Percentiles rank a stretch among this genome's conserved stretches.
Evolutionary conservation across 2,329 filamentous ascomycete species (phyloP).

Genomic region (Pyrenophora teres): DNA sequence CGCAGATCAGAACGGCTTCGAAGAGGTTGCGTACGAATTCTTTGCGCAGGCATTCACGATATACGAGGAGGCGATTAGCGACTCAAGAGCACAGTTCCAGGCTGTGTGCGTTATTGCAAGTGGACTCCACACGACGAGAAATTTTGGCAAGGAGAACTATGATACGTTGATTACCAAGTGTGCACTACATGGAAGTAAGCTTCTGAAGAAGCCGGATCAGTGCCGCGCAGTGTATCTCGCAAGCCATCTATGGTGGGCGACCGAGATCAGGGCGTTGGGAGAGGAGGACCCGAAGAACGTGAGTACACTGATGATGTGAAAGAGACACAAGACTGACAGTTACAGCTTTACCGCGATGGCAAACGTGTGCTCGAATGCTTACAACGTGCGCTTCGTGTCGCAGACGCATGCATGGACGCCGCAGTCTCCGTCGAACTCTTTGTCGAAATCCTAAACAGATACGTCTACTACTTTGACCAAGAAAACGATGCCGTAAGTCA

Average conservation of each 20-base stretch:
- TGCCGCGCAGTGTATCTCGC: slow-evolving; percentile 95
- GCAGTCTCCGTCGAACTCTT: slow-evolving; percentile 97
- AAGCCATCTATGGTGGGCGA: slow-evolving; percentile 97
- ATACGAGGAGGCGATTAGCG: slow-evolving; percentile 94
- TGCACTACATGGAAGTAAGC: slow-evolving; percentile 92
- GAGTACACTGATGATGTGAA: slow-evolving; percentile 46
- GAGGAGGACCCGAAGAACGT: slow-evolving; percentile 83
- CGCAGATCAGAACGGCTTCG: slow-evolving; percentile 86
- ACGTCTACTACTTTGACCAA: slow-evolving; percentile 99
- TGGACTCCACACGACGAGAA: slow-evolving; percentile 82
- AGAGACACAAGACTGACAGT: slow-evolving; percentile 12
- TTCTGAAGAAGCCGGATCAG: slow-evolving; percentile 97
- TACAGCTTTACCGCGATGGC: slow-evolving; percentile 85
- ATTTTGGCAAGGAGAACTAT: slow-evolving; percentile 97
- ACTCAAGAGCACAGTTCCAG: slow-evolving; percentile 96
- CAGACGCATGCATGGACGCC: slow-evolving; percentile 98
- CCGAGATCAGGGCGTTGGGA: slow-evolving; percentile 74
- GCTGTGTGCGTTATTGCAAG: slow-evolving; percentile 93
- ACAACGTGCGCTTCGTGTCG: slow-evolving; percentile 91
- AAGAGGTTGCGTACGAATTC: slow-evolving; percentile 97
- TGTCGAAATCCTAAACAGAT: slow-evolving; percentile 96
- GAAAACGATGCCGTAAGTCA: slow-evolving; percentile 85
- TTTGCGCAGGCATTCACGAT: slow-evolving; percentile 98
- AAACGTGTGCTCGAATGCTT: slow-evolving; percentile 96
- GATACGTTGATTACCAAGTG: slow-evolving; percentile 98